Evolutionary conservation across 805 yeast species (phyloP), one percentile per base, ranked within the genome.

Genomic region (Huiozyma naganishii): DNA sequence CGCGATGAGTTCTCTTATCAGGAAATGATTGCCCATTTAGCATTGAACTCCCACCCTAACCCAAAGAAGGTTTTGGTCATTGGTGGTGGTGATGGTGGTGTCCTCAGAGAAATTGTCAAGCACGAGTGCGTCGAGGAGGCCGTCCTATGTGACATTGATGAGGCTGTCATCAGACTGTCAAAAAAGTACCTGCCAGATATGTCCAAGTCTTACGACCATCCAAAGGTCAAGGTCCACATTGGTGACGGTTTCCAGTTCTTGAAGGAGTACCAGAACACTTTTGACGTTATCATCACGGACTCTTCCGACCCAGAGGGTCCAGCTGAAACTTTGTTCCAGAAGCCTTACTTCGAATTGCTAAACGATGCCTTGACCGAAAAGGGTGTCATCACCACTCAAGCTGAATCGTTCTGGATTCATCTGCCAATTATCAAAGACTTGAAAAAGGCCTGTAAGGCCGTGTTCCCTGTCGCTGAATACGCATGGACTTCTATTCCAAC

Each of bases 11-110:
- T 86, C 66, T 78, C 97, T 28, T 90, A 89, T 73, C 98, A 92
- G 71, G 98, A 90, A 70, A 92, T 90, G 97, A 90, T 90, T 66
- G 72, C 97, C 36, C 97, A 90, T 68, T 73, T 92, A 59, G 95
- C 95, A 6, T 60, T 92, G 66, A 84, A 82, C 76, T 79, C 92
- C 43, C 97, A 92, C 69, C 89, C 95, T 56, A 80, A 85, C 70
- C 97, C 97, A 46, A 86, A 85, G 73, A 81, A 75, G 57, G 97
- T 94, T 27, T 72, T 90, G 45, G 97, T 90, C 50, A 84, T 90
- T 59, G 98, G 98, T 47, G 98, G 98, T 52, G 98, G 98, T 60
- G 98, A 90, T 65, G 98, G 98, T 56, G 97, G 97, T 67, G 97
- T 90, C 42, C 75, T 90, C 58, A 79, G 97, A 69, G 97, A 90